phyloP scores from a whole-genome alignment of 2,329 filamentous ascomycete species.

The Verticillium tricorpus region DNA sequence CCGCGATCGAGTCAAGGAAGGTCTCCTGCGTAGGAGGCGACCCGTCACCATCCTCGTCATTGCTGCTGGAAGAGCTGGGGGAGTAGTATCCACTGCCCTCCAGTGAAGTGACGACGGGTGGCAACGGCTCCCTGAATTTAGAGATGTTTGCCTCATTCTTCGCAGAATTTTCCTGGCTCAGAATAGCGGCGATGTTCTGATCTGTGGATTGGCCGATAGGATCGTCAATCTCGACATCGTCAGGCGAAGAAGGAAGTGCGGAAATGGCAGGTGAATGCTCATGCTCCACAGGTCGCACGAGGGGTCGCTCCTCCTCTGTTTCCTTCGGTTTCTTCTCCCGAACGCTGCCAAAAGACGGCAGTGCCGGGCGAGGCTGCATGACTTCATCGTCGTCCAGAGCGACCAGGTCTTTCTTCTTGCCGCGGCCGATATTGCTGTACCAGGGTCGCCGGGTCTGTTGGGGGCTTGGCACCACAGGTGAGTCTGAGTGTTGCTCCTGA shows the following conservation, averaged over 20 bases:
- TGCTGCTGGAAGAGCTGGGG: constrained; percentile 44
- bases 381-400: constrained; percentile 57
- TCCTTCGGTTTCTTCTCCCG: constrained; percentile 56
- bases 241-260: constrained; percentile 9
- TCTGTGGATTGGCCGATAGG: constrained; percentile 54
- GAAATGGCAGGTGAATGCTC: constrained; percentile 20
- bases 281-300: constrained; percentile 49
- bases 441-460: constrained; percentile 36
- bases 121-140: constrained; percentile 58
- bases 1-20: not conserved
- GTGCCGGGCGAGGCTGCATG: constrained; percentile 69
- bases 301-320: constrained; percentile 52
- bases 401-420: constrained; percentile 44
- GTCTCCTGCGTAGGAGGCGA: not conserved
- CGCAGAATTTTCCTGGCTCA: constrained; percentile 48
- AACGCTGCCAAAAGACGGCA: constrained; percentile 73
- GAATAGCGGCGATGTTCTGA: constrained; percentile 49
- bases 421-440: constrained; percentile 41
- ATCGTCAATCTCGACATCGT: constrained; percentile 21
- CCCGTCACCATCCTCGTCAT: constrained; percentile 28
- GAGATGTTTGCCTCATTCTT: constrained; percentile 53
- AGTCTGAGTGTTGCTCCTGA: constrained; percentile 30
- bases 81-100: constrained; percentile 62
- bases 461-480: constrained; percentile 32
- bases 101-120: constrained; percentile 65